These are phyloP conservation scores for Bryoerythrophyllum caledonicum DNA, from an alignment of 225 moss, liverwort and hornwort genomes.

Conservation along the genomic window DNA sequence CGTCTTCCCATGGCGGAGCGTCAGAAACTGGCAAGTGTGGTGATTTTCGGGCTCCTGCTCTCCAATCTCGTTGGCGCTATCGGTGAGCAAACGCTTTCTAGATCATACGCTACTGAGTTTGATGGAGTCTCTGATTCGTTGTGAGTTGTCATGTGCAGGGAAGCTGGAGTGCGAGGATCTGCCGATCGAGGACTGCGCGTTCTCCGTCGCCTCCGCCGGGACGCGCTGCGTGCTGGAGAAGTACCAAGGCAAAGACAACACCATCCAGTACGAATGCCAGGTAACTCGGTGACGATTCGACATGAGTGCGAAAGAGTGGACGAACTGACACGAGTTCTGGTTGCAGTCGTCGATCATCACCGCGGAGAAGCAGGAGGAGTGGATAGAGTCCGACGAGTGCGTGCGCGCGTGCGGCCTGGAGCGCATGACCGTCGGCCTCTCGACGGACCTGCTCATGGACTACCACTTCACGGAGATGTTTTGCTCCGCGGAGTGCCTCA, in stretches of 20 bases:
- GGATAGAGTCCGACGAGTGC: slow-evolving; percentile 96
- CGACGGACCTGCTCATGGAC: slow-evolving; percentile 78
- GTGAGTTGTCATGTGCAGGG: slow-evolving; percentile 46
- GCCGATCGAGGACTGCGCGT: slow-evolving; percentile 83
- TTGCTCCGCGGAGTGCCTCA: slow-evolving; percentile 88
- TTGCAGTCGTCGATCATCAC: slow-evolving; percentile 76
- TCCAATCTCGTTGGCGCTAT: slow-evolving; percentile 25
- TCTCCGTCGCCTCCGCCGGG: slow-evolving; percentile 85
- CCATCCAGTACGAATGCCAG: slow-evolving; percentile 69
- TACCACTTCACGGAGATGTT: slow-evolving; percentile 66
- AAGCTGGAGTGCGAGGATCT: slow-evolving; percentile 86
- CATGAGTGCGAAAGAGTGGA: too few relatives aligned
- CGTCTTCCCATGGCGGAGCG: slow-evolving; percentile 31
- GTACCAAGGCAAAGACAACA: slow-evolving; percentile 57
- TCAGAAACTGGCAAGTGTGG: slow-evolving; percentile 10
- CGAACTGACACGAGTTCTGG: background rate
- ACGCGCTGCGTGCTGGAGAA: slow-evolving; percentile 98
- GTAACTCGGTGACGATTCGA: slow-evolving; percentile 20
- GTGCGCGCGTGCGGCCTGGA: slow-evolving; percentile 84
- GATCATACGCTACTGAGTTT: background rate
- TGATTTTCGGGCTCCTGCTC: slow-evolving; percentile 38
- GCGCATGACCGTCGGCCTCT: slow-evolving; percentile 76
- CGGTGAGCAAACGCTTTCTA: slow-evolving; percentile 28
- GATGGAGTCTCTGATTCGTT: too few relatives aligned
- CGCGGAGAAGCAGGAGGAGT: slow-evolving; percentile 74